Conservation (phyloP, 306 rosid genomes). For the Cicer chorassanicum region DNA sequence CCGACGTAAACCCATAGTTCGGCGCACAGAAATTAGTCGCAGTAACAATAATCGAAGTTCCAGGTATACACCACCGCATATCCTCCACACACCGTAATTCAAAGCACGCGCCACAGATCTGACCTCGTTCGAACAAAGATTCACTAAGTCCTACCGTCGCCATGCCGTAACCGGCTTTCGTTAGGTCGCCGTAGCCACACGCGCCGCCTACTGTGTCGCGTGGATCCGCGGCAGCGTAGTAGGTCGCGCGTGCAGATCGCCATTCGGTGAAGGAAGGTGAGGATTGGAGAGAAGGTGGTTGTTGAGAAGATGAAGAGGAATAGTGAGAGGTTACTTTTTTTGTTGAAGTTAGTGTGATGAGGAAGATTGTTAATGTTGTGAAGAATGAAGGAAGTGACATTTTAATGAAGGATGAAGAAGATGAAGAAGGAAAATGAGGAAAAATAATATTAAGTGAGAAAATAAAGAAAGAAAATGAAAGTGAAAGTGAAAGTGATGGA, state of each 20-base stretch:
- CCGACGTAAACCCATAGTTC: slow-evolving; percentile 78
- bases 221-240: slow-evolving; percentile 88
- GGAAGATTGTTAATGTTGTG: slow-evolving; percentile 16
- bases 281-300: neutral
- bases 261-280: slow-evolving; percentile 61
- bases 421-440: neutral
- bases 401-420: neutral
- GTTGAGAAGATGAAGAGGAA: slow-evolving; percentile 41
- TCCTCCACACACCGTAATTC: slow-evolving; percentile 81
- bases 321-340: slow-evolving; percentile 56
- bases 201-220: slow-evolving; percentile 90
- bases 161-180: slow-evolving; percentile 76
- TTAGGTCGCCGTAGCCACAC: slow-evolving; percentile 88
- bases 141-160: slow-evolving; percentile 90
- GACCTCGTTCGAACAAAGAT: slow-evolving; percentile 76
- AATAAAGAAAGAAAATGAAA: neutral
- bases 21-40: slow-evolving; percentile 95
- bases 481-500: slow-evolving; percentile 11
- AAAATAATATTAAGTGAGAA: neutral
- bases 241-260: slow-evolving; percentile 90
- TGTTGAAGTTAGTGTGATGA: slow-evolving; percentile 49
- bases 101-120: slow-evolving; percentile 99
- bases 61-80: slow-evolving; percentile 87
- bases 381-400: slow-evolving; percentile 50
- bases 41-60: slow-evolving; percentile 83